Evolutionary conservation across 2,329 filamentous ascomycete species (phyloP).

Genomic region (Hymenoscyphus fructigenus): DNA sequence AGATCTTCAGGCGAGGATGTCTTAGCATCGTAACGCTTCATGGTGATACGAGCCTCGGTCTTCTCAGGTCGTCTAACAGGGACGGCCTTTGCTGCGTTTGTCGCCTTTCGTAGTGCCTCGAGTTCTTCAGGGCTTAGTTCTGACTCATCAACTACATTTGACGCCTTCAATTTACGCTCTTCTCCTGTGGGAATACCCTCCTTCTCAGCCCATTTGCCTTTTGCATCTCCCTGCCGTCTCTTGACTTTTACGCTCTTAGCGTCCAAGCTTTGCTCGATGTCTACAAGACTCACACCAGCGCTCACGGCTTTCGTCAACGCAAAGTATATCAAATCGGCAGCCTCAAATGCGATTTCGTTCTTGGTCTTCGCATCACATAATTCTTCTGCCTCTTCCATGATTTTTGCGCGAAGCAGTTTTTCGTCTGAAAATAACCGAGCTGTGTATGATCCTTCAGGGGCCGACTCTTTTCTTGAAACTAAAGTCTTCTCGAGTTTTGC

Average conservation of each 20-base stretch:
- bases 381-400: conserved; percentile 97
- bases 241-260: conserved; percentile 95
- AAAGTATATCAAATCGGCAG: conserved; percentile 95
- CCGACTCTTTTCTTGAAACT: conserved; percentile 74
- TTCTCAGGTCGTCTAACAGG: conserved; percentile 48
- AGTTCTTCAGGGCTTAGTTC: too few species aligned
- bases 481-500: conserved; percentile 86
- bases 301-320: conserved; percentile 85
- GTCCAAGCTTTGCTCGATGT: conserved; percentile 90
- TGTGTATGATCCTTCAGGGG: conserved; percentile 89
- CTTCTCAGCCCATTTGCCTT: conserved; percentile 87
- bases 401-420: conserved; percentile 88
- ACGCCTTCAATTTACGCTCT: conserved; percentile 3
- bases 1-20: conserved; percentile 65
- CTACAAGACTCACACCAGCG: conserved; percentile 79
- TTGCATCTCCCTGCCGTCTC: conserved; percentile 88
- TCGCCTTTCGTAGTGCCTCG: conserved; percentile 42
- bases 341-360: conserved; percentile 87
- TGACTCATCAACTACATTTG: conserved; percentile 36
- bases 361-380: conserved; percentile 82
- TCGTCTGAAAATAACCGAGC: conserved; percentile 88
- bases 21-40: conserved; percentile 75
- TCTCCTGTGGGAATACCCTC: conserved; percentile 58
- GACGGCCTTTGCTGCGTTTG: conserved; percentile 48
- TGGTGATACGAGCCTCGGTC: conserved; percentile 65